Conservation (phyloP, 139 green algal genomes). For the Coccomyxa sp. region DNA sequence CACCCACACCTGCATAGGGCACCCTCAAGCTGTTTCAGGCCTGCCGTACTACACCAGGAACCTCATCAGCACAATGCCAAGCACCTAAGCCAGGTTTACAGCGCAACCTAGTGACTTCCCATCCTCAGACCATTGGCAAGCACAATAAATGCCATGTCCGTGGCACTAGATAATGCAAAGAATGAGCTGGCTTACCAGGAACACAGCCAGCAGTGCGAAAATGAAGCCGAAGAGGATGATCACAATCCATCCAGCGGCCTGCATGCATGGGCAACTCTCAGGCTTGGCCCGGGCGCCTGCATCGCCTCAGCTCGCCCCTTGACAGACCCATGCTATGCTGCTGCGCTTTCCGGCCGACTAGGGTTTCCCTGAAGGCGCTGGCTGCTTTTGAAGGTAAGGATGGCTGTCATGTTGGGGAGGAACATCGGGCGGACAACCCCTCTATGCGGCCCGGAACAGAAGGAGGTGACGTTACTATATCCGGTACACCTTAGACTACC, state of each 20-base stretch:
- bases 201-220: conserved; percentile 7
- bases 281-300: neutral
- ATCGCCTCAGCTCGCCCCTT: neutral
- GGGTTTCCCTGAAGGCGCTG: neutral
- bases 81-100: neutral
- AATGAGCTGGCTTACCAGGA: neutral
- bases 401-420: too few species aligned
- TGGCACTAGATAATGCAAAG: neutral
- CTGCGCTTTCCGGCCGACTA: neutral
- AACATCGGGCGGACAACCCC: neutral
- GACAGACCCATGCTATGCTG: neutral
- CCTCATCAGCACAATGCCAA: neutral
- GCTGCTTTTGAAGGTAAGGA: too few species aligned
- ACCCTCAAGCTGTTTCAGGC: neutral
- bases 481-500: too few species aligned
- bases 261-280: neutral
- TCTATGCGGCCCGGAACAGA: too few species aligned
- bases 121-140: neutral
- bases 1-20: neutral
- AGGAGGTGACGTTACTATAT: too few species aligned
- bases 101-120: neutral
- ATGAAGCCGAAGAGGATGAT: conserved; percentile 5
- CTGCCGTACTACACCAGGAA: neutral
- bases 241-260: conserved; percentile 13
- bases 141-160: neutral